phyloP scores from a whole-genome alignment of 1,284 basidiomycete species.

The Athelia sp. region DNA sequence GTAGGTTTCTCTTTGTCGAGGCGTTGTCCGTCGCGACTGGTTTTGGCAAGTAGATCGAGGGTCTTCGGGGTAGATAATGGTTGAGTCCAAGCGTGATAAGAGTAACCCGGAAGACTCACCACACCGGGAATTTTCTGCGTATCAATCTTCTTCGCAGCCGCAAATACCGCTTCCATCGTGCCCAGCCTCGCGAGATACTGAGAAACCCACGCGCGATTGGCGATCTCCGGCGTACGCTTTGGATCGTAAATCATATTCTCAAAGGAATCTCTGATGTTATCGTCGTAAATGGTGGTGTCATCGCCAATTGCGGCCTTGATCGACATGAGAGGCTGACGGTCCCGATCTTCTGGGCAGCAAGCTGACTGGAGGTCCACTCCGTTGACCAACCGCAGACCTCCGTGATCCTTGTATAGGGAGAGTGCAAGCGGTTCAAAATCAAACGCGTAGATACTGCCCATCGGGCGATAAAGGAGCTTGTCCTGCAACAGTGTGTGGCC shows the following conservation, averaged over 20 bases:
- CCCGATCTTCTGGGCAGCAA: conserved; percentile 20
- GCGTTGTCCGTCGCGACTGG: conserved; percentile 41
- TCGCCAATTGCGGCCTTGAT: conserved; percentile 34
- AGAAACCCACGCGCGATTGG: conserved; percentile 22
- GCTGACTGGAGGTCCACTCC: conserved; percentile 57
- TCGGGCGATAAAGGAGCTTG: conserved; percentile 23
- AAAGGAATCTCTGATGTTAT: background rate
- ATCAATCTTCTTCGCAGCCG: background rate
- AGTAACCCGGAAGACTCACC: background rate
- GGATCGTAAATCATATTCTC: conserved; percentile 6
- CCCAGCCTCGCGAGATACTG: conserved; percentile 14
- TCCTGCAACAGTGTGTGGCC: background rate
- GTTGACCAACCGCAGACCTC: conserved; percentile 28
- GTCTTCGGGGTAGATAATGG: background rate
- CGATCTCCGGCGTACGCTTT: conserved; percentile 11
- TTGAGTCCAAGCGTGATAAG: background rate
- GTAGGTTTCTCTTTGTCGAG: conserved; percentile 41
- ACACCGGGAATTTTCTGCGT: background rate
- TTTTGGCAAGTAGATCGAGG: conserved; percentile 38
- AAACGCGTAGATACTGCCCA: conserved; percentile 32
- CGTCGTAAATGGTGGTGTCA: background rate
- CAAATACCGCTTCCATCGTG: conserved; percentile 19
- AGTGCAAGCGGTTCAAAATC: conserved; percentile 35
- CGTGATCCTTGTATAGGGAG: conserved; percentile 30
- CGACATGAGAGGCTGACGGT: conserved; percentile 35